A percentile compares a stretch with the other conserved stretches of the same genome.
phyloP scores from a whole-genome alignment of 2,329 filamentous ascomycete species.

The Moelleriella libera region DNA sequence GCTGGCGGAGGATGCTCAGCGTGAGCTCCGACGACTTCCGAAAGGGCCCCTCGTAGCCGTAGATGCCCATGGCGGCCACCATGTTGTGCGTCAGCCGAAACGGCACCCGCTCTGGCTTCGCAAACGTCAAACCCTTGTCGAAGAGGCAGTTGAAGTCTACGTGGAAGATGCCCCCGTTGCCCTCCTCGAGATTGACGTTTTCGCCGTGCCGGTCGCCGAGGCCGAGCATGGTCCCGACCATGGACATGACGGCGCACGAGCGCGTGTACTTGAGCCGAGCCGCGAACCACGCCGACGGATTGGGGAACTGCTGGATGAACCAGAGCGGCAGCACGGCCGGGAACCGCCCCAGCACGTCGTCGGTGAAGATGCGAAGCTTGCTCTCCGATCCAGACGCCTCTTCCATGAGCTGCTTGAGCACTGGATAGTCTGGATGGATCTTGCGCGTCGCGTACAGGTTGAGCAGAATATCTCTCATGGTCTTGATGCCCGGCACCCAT shows the following conservation, averaged over 20 bases:
- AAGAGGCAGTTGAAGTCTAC: slow-evolving; percentile 99
- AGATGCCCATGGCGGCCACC: slow-evolving; percentile 92
- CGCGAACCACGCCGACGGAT: slow-evolving; percentile 83
- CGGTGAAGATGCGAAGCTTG: slow-evolving; percentile 59
- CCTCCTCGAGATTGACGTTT: slow-evolving; percentile 90
- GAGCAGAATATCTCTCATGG: slow-evolving; percentile 80
- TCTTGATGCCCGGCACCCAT: slow-evolving; percentile 94
- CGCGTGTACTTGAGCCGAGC: slow-evolving; percentile 82
- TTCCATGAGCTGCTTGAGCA: slow-evolving; percentile 50
- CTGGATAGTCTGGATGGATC: slow-evolving; percentile 53
- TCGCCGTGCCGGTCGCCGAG: slow-evolving; percentile 93
- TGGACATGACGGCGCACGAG: slow-evolving; percentile 97
- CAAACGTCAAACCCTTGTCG: slow-evolving; percentile 91
- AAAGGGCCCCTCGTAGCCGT: slow-evolving; percentile 88
- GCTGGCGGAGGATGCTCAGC: slow-evolving; percentile 67
- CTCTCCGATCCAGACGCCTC: slow-evolving; percentile 40
- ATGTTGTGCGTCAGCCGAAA: slow-evolving; percentile 98
- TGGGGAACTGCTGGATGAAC: slow-evolving; percentile 92
- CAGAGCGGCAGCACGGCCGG: slow-evolving; percentile 79
- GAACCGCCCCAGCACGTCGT: slow-evolving; percentile 51
- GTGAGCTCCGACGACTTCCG: slow-evolving; percentile 83
- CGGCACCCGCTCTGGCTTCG: slow-evolving; percentile 85
- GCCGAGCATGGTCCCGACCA: slow-evolving; percentile 89
- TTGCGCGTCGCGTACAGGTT: slow-evolving; percentile 63
- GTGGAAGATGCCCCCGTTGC: slow-evolving; percentile 86